Conservation (phyloP, 352 stramenopile genomes). For the Phytophthora capsici region DNA sequence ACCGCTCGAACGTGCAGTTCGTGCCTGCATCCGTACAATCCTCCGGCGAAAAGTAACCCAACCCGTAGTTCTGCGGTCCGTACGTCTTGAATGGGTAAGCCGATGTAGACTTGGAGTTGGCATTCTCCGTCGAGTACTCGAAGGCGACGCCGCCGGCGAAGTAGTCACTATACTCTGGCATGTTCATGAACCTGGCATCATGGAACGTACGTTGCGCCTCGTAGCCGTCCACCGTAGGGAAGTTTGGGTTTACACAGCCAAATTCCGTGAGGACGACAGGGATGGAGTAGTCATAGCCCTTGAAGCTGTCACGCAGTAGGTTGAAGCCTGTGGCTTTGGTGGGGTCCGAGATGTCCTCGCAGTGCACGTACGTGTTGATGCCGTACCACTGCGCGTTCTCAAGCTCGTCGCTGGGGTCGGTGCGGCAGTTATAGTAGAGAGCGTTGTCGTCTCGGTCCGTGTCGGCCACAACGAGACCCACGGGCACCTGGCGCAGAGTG, state of each 20-base stretch:
- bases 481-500: slow-evolving; percentile 68
- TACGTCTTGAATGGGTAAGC: slow-evolving; percentile 73
- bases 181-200: slow-evolving; percentile 69
- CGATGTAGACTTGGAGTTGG: slow-evolving; percentile 62
- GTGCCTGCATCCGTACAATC: slow-evolving; percentile 57
- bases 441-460: slow-evolving; percentile 64
- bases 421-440: slow-evolving; percentile 87
- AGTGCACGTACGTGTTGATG: slow-evolving; percentile 86
- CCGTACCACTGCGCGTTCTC: slow-evolving; percentile 88
- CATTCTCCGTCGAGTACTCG: slow-evolving; percentile 83
- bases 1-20: slow-evolving; percentile 58
- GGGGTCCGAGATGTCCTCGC: slow-evolving; percentile 56
- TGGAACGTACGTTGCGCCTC: slow-evolving; percentile 80
- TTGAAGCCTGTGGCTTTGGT: slow-evolving; percentile 62
- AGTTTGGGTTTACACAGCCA: slow-evolving; percentile 32
- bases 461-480: slow-evolving; percentile 80
- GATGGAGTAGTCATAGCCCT: slow-evolving; percentile 58
- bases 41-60: slow-evolving; percentile 74
- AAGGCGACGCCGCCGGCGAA: slow-evolving; percentile 78
- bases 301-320: slow-evolving; percentile 64
- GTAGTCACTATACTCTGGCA: slow-evolving; percentile 51
- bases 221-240: slow-evolving; percentile 63
- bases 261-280: slow-evolving; percentile 43
- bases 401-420: slow-evolving; percentile 56
- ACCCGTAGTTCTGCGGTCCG: slow-evolving; percentile 75